Evolutionary conservation across 129 eudicot species (phyloP).

Genomic region (Ambrosia trifida): DNA sequence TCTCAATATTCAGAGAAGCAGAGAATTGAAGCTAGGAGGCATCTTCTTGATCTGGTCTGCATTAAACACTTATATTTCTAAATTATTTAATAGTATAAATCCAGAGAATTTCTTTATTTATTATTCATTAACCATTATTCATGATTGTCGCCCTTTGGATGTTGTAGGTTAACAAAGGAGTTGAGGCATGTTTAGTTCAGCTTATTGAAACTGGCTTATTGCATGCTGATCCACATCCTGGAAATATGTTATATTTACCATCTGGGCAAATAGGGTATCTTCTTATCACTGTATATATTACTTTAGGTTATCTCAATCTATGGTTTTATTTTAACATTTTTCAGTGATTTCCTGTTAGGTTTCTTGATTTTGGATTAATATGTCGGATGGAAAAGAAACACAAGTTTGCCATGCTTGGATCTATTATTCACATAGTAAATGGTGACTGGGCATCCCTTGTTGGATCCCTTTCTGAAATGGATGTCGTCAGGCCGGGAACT

Average conservation of each 20-base stretch:
- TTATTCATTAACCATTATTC: slow-evolving; percentile 15
- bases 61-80: neutral
- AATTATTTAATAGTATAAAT: slow-evolving; percentile 5
- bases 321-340: slow-evolving; percentile 22
- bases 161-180: slow-evolving; percentile 91
- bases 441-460: slow-evolving; percentile 98
- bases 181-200: slow-evolving; percentile 85
- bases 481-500: slow-evolving; percentile 90
- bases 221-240: slow-evolving; percentile 99
- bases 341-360: slow-evolving; percentile 44
- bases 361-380: slow-evolving; percentile 94
- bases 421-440: slow-evolving; percentile 91
- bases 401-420: slow-evolving; percentile 92
- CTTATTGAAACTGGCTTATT: slow-evolving; percentile 93
- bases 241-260: slow-evolving; percentile 79
- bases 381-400: slow-evolving; percentile 98
- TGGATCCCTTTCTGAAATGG: slow-evolving; percentile 81
- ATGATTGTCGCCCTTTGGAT: slow-evolving; percentile 23
- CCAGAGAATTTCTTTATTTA: slow-evolving; percentile 11
- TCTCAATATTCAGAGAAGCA: slow-evolving; percentile 48
- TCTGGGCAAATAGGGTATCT: slow-evolving; percentile 88
- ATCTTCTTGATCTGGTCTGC: slow-evolving; percentile 90
- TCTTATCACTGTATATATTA: slow-evolving; percentile 10
- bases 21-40: slow-evolving; percentile 55
- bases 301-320: slow-evolving; percentile 12